Conservation (phyloP, 768 basidiomycete genomes). For the Termitomyces sp. region DNA sequence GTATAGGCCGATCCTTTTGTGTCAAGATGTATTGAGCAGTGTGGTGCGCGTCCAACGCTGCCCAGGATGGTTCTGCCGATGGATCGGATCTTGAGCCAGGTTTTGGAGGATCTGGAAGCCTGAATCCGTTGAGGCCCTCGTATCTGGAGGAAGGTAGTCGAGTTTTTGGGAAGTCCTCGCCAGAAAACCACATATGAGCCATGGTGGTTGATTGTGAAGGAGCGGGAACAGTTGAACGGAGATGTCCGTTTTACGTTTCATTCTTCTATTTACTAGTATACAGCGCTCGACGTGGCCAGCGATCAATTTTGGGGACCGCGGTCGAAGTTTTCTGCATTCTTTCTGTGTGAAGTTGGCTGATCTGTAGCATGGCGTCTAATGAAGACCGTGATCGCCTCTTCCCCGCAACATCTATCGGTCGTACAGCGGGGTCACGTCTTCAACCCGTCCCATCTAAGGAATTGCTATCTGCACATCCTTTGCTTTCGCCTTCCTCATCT, state of each 20-base stretch:
- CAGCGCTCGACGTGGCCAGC: not conserved
- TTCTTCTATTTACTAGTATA: not conserved
- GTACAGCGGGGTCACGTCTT: conserved; percentile 39
- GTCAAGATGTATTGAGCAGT: conserved; percentile 36
- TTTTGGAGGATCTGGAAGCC: not conserved
- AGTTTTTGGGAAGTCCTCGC: not conserved
- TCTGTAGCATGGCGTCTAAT: conserved; percentile 27
- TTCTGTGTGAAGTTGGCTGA: not conserved
- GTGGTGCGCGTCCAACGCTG: conserved; percentile 27
- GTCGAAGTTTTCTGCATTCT: not conserved
- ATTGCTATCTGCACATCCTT: conserved; percentile 56
- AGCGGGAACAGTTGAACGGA: not conserved
- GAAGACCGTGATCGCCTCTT: conserved; percentile 34
- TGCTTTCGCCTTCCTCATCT: conserved; percentile 45
- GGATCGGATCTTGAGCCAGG: not conserved
- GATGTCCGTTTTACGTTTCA: not conserved
- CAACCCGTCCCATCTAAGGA: conserved; percentile 48
- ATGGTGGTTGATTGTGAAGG: conserved; percentile 1
- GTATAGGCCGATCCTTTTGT: conserved; percentile 33
- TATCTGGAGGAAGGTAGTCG: conserved; percentile 6
- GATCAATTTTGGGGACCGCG: not conserved
- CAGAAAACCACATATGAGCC: conserved; percentile 10
- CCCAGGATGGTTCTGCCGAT: conserved; percentile 5
- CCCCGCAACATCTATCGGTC: conserved; percentile 54
- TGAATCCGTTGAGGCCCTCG: conserved; percentile 8